Base-by-base conservation (phyloP, 305 asterid genomes). In the Euphrasia arctica region DNA sequence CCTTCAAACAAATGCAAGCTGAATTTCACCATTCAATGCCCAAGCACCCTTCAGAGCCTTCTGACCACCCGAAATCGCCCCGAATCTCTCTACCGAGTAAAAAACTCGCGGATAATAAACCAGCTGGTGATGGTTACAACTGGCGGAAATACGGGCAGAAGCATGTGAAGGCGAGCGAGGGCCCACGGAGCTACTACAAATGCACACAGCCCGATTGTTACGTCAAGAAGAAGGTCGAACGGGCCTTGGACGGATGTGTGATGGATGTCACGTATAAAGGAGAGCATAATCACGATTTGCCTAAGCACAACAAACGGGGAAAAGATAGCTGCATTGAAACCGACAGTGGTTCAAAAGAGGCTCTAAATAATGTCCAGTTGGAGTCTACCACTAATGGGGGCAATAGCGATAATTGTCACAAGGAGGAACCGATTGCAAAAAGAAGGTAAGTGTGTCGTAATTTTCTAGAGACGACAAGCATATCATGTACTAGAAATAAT, bases 131-230 rank as follows among this genome's bases (percentile, higher is more conserved):
- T 57, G 97, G 97, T 68, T 90, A 88, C 74, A 88, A 90, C 80
- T 91, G 97, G 97, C 85, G 96, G 73, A 91, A 91, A 67, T 91
- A 91, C 28, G 97, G 97, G 56, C 93, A 91, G 83, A 91, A 91
- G 71, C 81, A 77, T 60, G 96, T 91, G 34, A 91, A 91, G 75
- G 77, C 85, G 42, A 91, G 89, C 54, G 97, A 86, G 69, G 79
- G 82, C 63, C 97, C 96, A 22, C 72, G 97, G 63, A 84, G 96
- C 79, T 91, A 91, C 80, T 91, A 88, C 66, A 91, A 79, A 67
- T 91, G 97, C 47, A 80, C 96, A 0, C 74, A 83, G 67, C 64
- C 65, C 10, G 67, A 77, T 72, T 91, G 97, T 76, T 79, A 80
- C 29, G 96, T 84, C 64, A 88, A 80, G 81, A 88, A 91, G 84